Base-by-base conservation (phyloP, 108 stramenopile genomes). In the Parmales sp. region DNA sequence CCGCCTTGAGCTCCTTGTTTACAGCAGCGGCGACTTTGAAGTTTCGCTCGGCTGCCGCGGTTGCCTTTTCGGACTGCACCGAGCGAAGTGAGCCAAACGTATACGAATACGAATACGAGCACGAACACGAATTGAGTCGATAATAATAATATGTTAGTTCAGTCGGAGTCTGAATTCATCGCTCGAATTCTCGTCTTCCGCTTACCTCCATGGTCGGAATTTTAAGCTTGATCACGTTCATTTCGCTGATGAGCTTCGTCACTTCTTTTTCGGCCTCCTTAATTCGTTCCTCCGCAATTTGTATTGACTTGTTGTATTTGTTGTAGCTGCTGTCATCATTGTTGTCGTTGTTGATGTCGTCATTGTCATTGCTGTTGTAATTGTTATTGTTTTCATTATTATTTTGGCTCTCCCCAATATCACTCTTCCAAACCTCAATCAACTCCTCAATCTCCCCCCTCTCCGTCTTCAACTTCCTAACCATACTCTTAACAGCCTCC, bases 1-100 rank as follows among this genome's bases (percentile, higher is more conserved):
- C 54, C 4, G 13, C 89, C 54, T 93, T 93, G 36, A 89, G 88
- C 64, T 90, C 89, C 67, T 93, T 93, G 20, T 85, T 89, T 5
- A 80, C 86, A 45, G 87, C 83, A 0, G 82, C 84, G 25, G 89
- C 91, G 3, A 80, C 71, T 72, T 90, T 90, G 76, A 90, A 93
- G 78, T 93, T 88, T 22, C 89, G 76, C 38, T 73, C 78, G 7
- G 84, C 78, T 2, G 87, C 91, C 7, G 86, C 86, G 20, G 68
- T 64, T 51, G 86, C 87, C 71, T 93, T 93, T 11, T 76, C 71
- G 13, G 71, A 82, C 72, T 93, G n/a, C n/a, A n/a, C n/a, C 88
- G 31, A 90, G 75, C 39, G 80, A 68, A 26, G 91, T 89, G 36
- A 93, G 72, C 7, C 69, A 70, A 20, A 45, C 67, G 37, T 83